Evolutionary conservation across 805 yeast species (phyloP).

Genomic region (Maudiozyma turicensis): DNA sequence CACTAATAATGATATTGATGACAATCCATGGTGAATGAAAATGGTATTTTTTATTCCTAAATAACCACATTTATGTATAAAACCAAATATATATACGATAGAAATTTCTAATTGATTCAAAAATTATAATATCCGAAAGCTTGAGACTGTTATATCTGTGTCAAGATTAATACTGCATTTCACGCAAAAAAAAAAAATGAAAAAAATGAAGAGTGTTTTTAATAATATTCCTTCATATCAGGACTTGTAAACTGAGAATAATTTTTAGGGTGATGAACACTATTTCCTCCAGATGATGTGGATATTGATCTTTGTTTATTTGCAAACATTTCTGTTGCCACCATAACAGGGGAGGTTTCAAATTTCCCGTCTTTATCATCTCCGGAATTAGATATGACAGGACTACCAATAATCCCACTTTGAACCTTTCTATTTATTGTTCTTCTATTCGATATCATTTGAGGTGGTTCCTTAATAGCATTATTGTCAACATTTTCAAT

Average conservation of each 20-base stretch:
- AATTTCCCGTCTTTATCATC: neutral
- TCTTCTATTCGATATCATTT: constrained; percentile 28
- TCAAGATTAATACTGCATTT: neutral
- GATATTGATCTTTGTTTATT: constrained; percentile 10
- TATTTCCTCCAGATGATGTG: constrained; percentile 1
- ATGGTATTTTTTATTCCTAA: neutral
- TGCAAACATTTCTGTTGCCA: constrained; percentile 25
- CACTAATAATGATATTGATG: constrained; percentile 38
- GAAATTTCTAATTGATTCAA: too few species aligned
- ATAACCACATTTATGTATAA: neutral
- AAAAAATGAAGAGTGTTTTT: neutral
- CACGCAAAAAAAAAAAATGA: too few species aligned
- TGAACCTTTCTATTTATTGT: neutral
- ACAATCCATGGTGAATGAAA: constrained; percentile 52
- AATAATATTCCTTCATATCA: neutral
- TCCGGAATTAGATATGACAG: neutral
- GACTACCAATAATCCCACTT: neutral
- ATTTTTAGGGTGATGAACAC: neutral
- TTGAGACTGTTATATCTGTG: neutral
- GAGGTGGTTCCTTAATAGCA: constrained; percentile 9
- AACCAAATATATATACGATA: neutral
- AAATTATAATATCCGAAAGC: too few species aligned
- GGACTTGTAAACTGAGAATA: constrained; percentile 2
- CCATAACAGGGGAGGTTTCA: constrained; percentile 2
- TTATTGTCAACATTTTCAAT: neutral